phyloP scores from a whole-genome alignment of 2,329 filamentous ascomycete species.

The Fusarium ambrosium region DNA sequence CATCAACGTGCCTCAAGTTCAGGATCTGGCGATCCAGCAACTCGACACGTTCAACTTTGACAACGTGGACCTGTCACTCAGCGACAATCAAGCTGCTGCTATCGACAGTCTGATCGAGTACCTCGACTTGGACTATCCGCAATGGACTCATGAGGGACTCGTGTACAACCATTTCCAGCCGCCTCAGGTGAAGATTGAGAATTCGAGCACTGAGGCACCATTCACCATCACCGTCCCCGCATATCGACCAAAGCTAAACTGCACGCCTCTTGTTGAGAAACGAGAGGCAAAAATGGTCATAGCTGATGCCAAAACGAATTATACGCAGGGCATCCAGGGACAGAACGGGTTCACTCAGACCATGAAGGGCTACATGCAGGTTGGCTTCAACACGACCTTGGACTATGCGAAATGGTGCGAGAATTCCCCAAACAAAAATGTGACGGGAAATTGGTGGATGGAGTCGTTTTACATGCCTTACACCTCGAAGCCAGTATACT shows the following conservation, averaged over 20 bases:
- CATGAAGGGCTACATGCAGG: conserved; percentile 14
- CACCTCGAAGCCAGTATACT: conserved; percentile 24
- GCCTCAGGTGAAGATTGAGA: conserved; percentile 11
- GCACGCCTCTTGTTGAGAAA: conserved; percentile 25
- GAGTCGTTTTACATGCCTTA: conserved; percentile 40
- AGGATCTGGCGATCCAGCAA: conserved; percentile 44
- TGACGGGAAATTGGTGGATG: conserved; percentile 25
- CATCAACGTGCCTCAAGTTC: conserved; percentile 37
- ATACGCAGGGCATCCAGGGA: conserved; percentile 14
- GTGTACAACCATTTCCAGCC: conserved; percentile 41
- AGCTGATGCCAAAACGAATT: conserved; percentile 6
- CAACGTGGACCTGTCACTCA: conserved; percentile 36
- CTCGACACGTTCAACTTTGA: conserved; percentile 45
- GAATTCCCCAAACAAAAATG: conserved; percentile 23
- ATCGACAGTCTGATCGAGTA: conserved; percentile 47
- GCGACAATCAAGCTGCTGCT: conserved; percentile 42
- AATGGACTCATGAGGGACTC: conserved; percentile 50
- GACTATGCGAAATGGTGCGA: conserved; percentile 37
- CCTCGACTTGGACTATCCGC: conserved; percentile 47
- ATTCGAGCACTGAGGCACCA: conserved; percentile 19
- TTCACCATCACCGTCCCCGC: conserved; percentile 34
- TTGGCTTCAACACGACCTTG: conserved; percentile 40
- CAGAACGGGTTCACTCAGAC: conserved; percentile 13
- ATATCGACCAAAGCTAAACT: conserved; percentile 38
- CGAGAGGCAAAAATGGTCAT: conserved; percentile 21